Evolutionary conservation across 768 basidiomycete genomes (phyloP).

Genomic region (Mycena haematopus): DNA sequence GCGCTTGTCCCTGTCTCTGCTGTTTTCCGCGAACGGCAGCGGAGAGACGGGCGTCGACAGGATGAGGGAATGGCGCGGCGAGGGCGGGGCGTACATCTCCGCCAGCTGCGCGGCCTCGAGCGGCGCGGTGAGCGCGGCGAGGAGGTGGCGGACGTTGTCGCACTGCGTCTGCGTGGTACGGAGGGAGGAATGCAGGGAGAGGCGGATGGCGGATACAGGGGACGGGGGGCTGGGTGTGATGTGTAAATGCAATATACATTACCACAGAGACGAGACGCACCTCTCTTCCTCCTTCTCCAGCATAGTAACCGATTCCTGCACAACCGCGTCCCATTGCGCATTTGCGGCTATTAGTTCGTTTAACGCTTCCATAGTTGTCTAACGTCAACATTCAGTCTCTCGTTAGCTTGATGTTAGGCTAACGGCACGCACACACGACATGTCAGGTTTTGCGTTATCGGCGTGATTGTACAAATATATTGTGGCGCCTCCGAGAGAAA

Average conservation of each 20-base stretch:
- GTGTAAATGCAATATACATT: conserved; percentile 19
- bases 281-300: conserved; percentile 76
- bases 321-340: conserved; percentile 73
- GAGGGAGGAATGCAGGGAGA: conserved; percentile 75
- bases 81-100: conserved; percentile 90
- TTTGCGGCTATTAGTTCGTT: conserved; percentile 73
- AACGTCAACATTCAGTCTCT: conserved; percentile 40
- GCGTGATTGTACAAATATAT: conserved; percentile 45
- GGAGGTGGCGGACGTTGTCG: conserved; percentile 80
- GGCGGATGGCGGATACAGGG: conserved; percentile 64
- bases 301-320: conserved; percentile 69
- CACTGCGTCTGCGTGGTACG: conserved; percentile 81
- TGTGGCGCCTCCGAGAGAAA: conserved; percentile 45
- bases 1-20: conserved; percentile 51
- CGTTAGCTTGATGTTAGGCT: conserved; percentile 17
- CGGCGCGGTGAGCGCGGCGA: conserved; percentile 77
- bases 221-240: conserved; percentile 48
- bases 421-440: conserved; percentile 56
- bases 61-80: conserved; percentile 34
- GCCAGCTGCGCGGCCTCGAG: conserved; percentile 76
- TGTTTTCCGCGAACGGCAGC: conserved; percentile 26
- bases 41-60: conserved; percentile 31
- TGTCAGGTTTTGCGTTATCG: conserved; percentile 49
- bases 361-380: conserved; percentile 60
- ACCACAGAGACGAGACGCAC: conserved; percentile 42